Evolutionary conservation across 495 filamentous ascomycete species (phyloP), one percentile per base, ranked within the genome.

Genomic region (Letharia lupina): DNA sequence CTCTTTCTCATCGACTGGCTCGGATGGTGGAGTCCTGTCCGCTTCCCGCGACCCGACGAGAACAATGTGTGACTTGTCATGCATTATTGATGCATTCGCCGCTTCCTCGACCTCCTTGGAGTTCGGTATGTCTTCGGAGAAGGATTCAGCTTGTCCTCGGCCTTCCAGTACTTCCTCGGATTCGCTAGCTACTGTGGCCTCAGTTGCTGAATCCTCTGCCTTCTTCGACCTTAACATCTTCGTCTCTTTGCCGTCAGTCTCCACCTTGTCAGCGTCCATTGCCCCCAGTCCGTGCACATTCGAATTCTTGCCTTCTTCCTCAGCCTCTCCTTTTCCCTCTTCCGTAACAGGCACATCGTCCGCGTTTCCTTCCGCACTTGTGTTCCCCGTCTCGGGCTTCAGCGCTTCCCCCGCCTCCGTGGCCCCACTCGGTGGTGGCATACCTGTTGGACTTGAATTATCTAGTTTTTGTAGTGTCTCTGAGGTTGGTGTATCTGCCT

Each of bases 361-460:
- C 10, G 63, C 70, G 40, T 72, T 71, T 23, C 67, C 65, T 44
- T 67, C 60, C 0, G 65, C 68, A 47, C 52, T 63, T 15, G 64
- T 61, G 9, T 52, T 40, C 10, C 61, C 70, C 40, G 47, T 69
- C 47, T 74, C 73, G 6, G 78, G 71, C 65, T 84, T 75, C 71
- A 83, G 82, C 9, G 80, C 83, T n/a, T 67, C 64, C 33, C 6
- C 48, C 10, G 70, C 68, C 23, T 69, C 70, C 13, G 70, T 71
- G 9, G 31, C 67, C 35, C 70, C 70, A 33, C 61, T 69, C 10
- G 67, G 67, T 18, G 68, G 70, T 5, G 68, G 68, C 68, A 71
- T 67, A 45, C 68, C 68, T 20, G 62, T 65, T 8, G 68, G 67
- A 6, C 56, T 65, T 3, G 67, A 61, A 35, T 66, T 59, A 50